Conservation (phyloP, 1,284 basidiomycete species). For the Hypsizygus ulmarius region DNA sequence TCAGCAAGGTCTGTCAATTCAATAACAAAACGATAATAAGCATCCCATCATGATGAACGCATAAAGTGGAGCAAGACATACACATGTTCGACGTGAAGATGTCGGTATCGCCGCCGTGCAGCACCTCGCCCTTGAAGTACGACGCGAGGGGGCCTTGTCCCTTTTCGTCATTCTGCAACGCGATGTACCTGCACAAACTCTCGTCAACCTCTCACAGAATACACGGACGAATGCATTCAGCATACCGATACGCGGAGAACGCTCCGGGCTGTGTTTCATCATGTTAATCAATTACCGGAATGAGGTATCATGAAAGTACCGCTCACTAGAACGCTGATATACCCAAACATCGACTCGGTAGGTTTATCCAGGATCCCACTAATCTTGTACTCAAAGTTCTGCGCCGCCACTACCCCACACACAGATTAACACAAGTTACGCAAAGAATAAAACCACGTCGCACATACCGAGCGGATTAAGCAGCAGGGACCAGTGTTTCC, state of each 20-base stretch:
- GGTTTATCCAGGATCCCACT: slow-evolving; percentile 95
- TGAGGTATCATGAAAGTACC: slow-evolving; percentile 4
- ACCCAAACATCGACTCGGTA: slow-evolving; percentile 90
- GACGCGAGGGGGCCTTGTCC: slow-evolving; percentile 89
- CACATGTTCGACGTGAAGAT: slow-evolving; percentile 96
- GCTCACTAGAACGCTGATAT: slow-evolving; percentile 77
- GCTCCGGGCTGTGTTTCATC: slow-evolving; percentile 82
- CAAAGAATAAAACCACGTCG: slow-evolving; percentile 6
- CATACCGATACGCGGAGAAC: slow-evolving; percentile 83
- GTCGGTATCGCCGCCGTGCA: slow-evolving; percentile 89
- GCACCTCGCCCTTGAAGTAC: slow-evolving; percentile 96
- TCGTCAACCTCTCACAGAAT: neutral
- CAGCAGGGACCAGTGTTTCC: slow-evolving; percentile 78
- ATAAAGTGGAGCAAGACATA: slow-evolving; percentile 34
- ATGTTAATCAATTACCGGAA: neutral
- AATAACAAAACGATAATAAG: neutral
- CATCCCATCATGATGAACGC: neutral
- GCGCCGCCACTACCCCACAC: slow-evolving; percentile 72
- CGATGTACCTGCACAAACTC: slow-evolving; percentile 62
- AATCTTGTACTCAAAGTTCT: slow-evolving; percentile 94
- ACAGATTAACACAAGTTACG: neutral
- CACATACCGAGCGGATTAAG: slow-evolving; percentile 79
- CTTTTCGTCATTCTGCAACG: slow-evolving; percentile 83
- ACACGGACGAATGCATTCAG: neutral
- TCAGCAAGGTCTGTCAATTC: slow-evolving; percentile 69